Base-by-base conservation (phyloP, 352 stramenopile species). In the Phytophthora fragariae region DNA sequence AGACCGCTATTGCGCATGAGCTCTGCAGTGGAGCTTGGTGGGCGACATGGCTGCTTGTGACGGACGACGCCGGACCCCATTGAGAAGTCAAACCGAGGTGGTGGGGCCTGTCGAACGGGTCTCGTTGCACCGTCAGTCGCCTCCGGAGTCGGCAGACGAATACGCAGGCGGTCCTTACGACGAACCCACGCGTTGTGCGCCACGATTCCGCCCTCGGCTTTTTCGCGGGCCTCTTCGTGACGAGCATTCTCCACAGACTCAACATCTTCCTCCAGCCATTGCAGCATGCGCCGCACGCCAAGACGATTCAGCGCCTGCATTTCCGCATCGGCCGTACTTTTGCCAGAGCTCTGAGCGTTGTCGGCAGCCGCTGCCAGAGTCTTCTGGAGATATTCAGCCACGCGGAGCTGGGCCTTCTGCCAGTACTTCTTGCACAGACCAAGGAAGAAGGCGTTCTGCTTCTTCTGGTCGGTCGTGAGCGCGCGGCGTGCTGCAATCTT, bases 111-210 rank as follows among this genome's bases (percentile, higher is more conserved):
- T 47, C 53, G 62, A 60, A 47, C 21, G 27, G 62, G 24, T 41
- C 35, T 41, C 62, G 44, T 56, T 15, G 29, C 57, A 10, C 53
- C 55, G 6, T 63, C 52, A n/a, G 41, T 75, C 9, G 52, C 24
- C n/a, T 72, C 33, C 10, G 68, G 35, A n/a, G 67, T 46, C 11
- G 89, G 89, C 79, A 96, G 75, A 3, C 84, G 83, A 33, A 93
- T 88, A 29, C 89, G 89, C 6, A 96, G 69, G 3, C 88, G 86
- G 55, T 96, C 89, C 53, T 96, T 96, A 21, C 83, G 81, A 55
- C 91, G 91, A 31, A 93, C 84, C 85, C 86, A 95, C 1, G 86
- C 85, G 57, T 86, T 91, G 69, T 96, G 89, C 0, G 89, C 86
- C 29, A 92, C 70, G n/a, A 91, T 72, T 14, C 86, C 86, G 11